A percentile compares a stretch with the other conserved stretches of the same genome.
Evolutionary conservation across 2,329 filamentous ascomycete genomes (phyloP).

Genomic region (Ophiostoma sp.): DNA sequence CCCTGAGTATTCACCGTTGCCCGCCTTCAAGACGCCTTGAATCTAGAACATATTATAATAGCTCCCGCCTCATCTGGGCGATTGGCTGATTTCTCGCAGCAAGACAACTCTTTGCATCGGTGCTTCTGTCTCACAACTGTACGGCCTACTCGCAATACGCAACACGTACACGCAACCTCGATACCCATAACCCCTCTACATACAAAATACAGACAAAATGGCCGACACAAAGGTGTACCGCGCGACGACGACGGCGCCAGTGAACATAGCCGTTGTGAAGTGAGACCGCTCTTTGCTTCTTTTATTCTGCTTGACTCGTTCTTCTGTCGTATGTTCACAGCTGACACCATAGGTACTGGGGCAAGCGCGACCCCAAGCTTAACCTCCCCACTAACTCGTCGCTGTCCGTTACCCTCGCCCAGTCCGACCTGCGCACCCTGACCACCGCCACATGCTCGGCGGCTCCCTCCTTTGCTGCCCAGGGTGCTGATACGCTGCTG

Average conservation of each 20-base stretch:
- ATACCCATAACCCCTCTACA: background rate
- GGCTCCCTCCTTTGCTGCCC: conserved; percentile 46
- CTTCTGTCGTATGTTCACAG: background rate
- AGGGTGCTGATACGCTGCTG: conserved; percentile 62
- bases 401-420: conserved; percentile 91
- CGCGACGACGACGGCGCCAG: conserved; percentile 90
- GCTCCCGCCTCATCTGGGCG: background rate
- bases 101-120: background rate
- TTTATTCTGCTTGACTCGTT: conserved; percentile 22
- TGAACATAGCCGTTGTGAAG: conserved; percentile 99
- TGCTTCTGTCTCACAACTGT: background rate
- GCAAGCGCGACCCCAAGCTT: conserved; percentile 86
- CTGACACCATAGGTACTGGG: conserved; percentile 69
- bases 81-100: background rate
- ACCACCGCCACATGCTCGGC: conserved; percentile 89
- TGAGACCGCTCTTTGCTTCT: conserved; percentile 37
- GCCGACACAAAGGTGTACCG: conserved; percentile 62
- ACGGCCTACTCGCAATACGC: too few relatives aligned
- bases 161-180: background rate
- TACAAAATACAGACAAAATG: conserved; percentile 20
- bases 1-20: conserved; percentile 1
- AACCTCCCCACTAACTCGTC: conserved; percentile 98
- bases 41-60: conserved; percentile 11
- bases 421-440: conserved; percentile 87
- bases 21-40: background rate